phyloP scores from a whole-genome alignment of 805 yeast genomes.

The Wickerhamomyces bovis region DNA sequence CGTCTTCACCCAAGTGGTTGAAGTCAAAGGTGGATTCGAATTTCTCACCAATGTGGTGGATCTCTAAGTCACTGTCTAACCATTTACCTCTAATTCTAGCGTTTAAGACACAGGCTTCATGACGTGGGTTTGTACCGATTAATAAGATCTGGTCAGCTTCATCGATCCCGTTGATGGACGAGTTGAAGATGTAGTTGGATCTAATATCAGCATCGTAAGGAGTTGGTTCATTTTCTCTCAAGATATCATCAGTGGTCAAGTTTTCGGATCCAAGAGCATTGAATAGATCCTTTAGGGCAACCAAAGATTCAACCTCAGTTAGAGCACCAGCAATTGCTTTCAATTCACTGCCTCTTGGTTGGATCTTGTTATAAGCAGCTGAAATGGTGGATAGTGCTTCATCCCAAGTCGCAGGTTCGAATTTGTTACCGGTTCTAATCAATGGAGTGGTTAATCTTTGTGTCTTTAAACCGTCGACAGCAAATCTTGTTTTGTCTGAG shows the following conservation, averaged over 20 bases:
- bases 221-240: slow-evolving; percentile 38
- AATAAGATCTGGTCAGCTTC: slow-evolving; percentile 76
- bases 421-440: slow-evolving; percentile 60
- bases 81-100: slow-evolving; percentile 78
- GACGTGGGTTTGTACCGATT: slow-evolving; percentile 84
- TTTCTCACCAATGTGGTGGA: slow-evolving; percentile 67
- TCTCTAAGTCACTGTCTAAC: slow-evolving; percentile 61
- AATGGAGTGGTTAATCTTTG: slow-evolving; percentile 82
- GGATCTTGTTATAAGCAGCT: slow-evolving; percentile 46
- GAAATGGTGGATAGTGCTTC: slow-evolving; percentile 71
- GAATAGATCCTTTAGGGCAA: slow-evolving; percentile 72
- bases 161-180: slow-evolving; percentile 73
- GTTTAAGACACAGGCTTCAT: slow-evolving; percentile 84
- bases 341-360: slow-evolving; percentile 63
- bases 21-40: slow-evolving; percentile 73
- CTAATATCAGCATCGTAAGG: slow-evolving; percentile 70
- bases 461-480: slow-evolving; percentile 79
- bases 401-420: slow-evolving; percentile 80
- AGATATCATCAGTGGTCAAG: slow-evolving; percentile 60
- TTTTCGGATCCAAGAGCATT: slow-evolving; percentile 79
- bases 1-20: slow-evolving; percentile 57
- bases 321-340: slow-evolving; percentile 81
- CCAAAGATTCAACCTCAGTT: slow-evolving; percentile 76
- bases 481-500: slow-evolving; percentile 80
- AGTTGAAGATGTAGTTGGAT: slow-evolving; percentile 74